Percentiles rank a stretch among this genome's conserved stretches.
Conservation (phyloP, 2,329 filamentous ascomycete species). For the Neonectria faginata region DNA sequence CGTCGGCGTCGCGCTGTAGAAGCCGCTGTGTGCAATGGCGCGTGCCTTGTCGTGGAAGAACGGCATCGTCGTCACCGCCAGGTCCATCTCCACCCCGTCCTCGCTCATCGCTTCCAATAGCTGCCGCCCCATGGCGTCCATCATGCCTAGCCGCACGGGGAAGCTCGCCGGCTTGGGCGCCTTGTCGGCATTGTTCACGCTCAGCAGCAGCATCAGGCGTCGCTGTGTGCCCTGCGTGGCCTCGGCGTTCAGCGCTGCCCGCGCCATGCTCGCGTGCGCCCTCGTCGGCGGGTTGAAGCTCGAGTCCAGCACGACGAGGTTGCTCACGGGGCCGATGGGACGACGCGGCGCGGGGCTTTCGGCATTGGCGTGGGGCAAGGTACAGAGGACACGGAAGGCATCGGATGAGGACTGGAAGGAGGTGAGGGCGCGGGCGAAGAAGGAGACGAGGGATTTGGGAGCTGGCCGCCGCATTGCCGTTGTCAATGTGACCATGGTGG, state of each 20-base stretch:
- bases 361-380: constrained; percentile 45
- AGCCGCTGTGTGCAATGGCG: constrained; percentile 63
- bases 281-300: constrained; percentile 76
- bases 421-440: constrained; percentile 59
- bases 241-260: constrained; percentile 55
- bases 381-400: constrained; percentile 60
- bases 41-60: constrained; percentile 80
- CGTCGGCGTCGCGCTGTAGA: constrained; percentile 61
- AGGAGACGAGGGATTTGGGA: constrained; percentile 50
- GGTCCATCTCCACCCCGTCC: constrained; percentile 63
- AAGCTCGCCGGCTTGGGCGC: constrained; percentile 75
- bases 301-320: constrained; percentile 71
- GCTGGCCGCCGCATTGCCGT: constrained; percentile 37
- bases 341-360: constrained; percentile 35
- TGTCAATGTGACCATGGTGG: constrained; percentile 15
- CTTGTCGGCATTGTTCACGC: constrained; percentile 75
- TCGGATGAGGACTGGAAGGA: constrained; percentile 58
- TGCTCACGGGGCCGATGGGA: constrained; percentile 34
- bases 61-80: constrained; percentile 77
- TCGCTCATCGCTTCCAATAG: constrained; percentile 49
- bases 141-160: constrained; percentile 75
- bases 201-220: constrained; percentile 69
- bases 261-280: constrained; percentile 69
- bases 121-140: constrained; percentile 75
- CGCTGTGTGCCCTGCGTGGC: constrained; percentile 24